Base-by-base conservation (phyloP, 495 filamentous ascomycete species). In the Clavariopsis aquatica region DNA sequence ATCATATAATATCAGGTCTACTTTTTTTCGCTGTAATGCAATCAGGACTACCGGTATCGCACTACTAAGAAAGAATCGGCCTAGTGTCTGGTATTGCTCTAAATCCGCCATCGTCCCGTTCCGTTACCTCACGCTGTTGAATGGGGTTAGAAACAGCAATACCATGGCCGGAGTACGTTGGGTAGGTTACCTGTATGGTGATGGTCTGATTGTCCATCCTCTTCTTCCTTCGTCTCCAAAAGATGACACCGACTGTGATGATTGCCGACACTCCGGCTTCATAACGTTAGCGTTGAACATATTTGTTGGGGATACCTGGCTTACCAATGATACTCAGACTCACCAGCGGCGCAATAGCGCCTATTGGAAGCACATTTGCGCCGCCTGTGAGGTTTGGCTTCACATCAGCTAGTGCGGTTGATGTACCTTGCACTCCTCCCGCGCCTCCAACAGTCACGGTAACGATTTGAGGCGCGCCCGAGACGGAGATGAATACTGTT, bases 221-320 rank as follows among this genome's bases (percentile, higher is more conserved):
- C 12, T 52, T 52, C 49, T 29, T 52, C 29, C 13, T 52, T 28
- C 49, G 49, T 28, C 49, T 27, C 49, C 49, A 52, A 2, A 52
- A 22, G 13, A 52, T 28, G n/a, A 29, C n/a, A 10, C 13, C 23
- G 8, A 52, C 49, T 1, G 49, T 52, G 13, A 29, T 8, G 13
- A 52, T 29, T 7, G 49, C 49, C 20, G 22, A 27, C 12, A 52
- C 1, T 15, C 20, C 29, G 31, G 24, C 20, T 52, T 15, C 29
- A 8, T 2, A 31, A 2, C 3, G 31, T 43, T 17, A 43, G 38
- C 15, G n/a, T 43, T 3, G 8, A 43, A 15, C 13, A 6, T 17
- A 17, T 43, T 43, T 43, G 38, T n/a, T 3, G n/a, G n/a, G 13
- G 6, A 17, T 29, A 52, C 4, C 8, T 2, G n/a, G 20, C 49